Base-by-base conservation (phyloP, 1,284 basidiomycete genomes). In the Stygiomarasmius scandens region DNA sequence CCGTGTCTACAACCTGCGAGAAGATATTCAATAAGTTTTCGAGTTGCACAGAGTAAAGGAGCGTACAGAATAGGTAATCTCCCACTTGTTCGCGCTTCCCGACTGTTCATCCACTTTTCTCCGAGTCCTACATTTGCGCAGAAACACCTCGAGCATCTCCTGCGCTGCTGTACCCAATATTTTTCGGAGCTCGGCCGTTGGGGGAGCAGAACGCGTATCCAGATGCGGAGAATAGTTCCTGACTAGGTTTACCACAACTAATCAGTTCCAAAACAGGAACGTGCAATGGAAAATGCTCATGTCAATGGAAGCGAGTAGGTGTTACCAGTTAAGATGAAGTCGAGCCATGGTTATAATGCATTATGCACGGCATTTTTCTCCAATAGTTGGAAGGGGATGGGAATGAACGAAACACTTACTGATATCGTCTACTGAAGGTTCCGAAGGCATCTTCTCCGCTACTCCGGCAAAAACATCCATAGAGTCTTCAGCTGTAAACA, bases 151-250 rank as follows among this genome's bases (percentile, higher is more conserved):
- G 20, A 94, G 73, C 86, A 90, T 92, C 54, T 88, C 84, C 27
- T 76, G 72, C 2, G 91, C 89, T 10, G 85, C 82, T 56, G 73
- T 74, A 47, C 75, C 74, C 27, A 93, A 72, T 55, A 85, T 79
- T 54, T 78, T 79, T 49, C 81, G 77, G 51, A 94, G 77, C 66
- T 89, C 88, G 16, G 84, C 79, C 1, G 90, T 85, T 2, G 87
- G 78, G 14, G 85, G 81, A 4, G 91, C 87, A 24, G 80, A 77
- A 27, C 81, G 81, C 11, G 89, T 90, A 63, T 87, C 74, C 63
- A 95, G 79, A 73, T 93, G 87, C 20, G 92, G 92, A 49, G 92
- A 92, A 71, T 94, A 94, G 71, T 94, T 94, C 79, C 82, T 83
- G 80, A 93, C 91, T 91, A 94, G 76, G 83, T 93, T 93, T 68